Conservation (phyloP, 257 asterid species). For the Penstemon barbatus region DNA sequence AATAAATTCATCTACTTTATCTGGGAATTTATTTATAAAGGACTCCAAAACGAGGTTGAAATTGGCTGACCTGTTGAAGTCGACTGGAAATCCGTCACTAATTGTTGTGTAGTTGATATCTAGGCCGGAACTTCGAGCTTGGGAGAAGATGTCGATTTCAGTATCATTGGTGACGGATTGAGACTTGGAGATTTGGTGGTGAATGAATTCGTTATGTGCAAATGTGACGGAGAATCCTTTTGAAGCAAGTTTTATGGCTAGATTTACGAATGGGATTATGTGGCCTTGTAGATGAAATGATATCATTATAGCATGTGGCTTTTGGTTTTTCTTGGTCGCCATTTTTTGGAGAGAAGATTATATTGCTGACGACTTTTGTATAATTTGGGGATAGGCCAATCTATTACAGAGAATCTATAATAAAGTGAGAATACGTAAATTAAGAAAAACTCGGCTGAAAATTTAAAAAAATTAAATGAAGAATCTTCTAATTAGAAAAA, state of each 20-base stretch:
- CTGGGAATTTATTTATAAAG: constrained; percentile 32
- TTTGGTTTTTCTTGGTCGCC: constrained; percentile 17
- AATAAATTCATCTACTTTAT: constrained; percentile 42
- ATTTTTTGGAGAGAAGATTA: no score
- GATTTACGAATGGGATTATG: constrained; percentile 57
- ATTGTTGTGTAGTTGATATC: constrained; percentile 58
- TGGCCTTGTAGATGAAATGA: constrained; percentile 69
- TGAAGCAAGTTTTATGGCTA: constrained; percentile 77
- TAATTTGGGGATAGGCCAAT: no score
- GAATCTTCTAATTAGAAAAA: no score
- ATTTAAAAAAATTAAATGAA: no score
- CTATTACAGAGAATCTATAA: no score
- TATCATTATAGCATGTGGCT: constrained; percentile 70
- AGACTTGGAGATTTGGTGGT: constrained; percentile 52
- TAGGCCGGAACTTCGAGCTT: constrained; percentile 49
- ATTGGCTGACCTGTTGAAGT: constrained; percentile 36
- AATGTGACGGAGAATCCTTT: constrained; percentile 64
- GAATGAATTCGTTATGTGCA: constrained; percentile 52
- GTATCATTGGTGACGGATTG: constrained; percentile 1
- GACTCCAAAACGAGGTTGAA: constrained; percentile 25
- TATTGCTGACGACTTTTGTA: no score
- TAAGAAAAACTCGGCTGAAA: no score
- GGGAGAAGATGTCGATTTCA: constrained; percentile 42
- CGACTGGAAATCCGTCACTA: constrained; percentile 54
- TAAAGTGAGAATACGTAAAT: no score